Conservation (phyloP, 2,329 filamentous ascomycete genomes). For the Emmonsiellopsis sp. region DNA sequence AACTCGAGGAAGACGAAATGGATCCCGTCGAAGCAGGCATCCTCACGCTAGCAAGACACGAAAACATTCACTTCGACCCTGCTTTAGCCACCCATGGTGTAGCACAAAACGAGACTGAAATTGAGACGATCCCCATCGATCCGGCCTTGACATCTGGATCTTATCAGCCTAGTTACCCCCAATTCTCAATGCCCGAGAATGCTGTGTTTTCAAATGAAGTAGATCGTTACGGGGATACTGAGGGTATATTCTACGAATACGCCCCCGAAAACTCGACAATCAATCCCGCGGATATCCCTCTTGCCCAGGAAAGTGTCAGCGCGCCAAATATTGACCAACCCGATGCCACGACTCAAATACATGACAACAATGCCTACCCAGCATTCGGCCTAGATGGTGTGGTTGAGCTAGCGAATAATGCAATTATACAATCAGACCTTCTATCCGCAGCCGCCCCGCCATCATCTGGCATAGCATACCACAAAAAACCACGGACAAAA, state of each 20-base stretch:
- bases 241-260: slow-evolving; percentile 26
- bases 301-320: not conserved
- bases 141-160: slow-evolving; percentile 24
- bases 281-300: not conserved
- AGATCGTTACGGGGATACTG: slow-evolving; percentile 22
- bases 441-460: not conserved
- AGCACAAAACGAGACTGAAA: slow-evolving; percentile 6
- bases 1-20: slow-evolving; percentile 34
- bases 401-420: not conserved
- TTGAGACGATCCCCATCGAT: slow-evolving; percentile 33
- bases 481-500: too few species aligned
- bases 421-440: slow-evolving; percentile 1
- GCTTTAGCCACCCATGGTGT: slow-evolving; percentile 6
- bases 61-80: slow-evolving; percentile 4
- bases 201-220: slow-evolving; percentile 19
- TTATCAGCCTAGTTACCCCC: slow-evolving; percentile 4
- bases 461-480: too few species aligned
- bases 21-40: slow-evolving; percentile 27
- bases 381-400: not conserved
- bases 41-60: slow-evolving; percentile 14
- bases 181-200: slow-evolving; percentile 19
- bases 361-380: not conserved
- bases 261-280: slow-evolving; percentile 14
- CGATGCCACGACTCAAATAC: not conserved
- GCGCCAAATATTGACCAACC: not conserved